A percentile compares a stretch with the other conserved stretches of the same genome.
Conservation (phyloP, 495 filamentous ascomycete genomes). For the Xylaria nigripes region DNA sequence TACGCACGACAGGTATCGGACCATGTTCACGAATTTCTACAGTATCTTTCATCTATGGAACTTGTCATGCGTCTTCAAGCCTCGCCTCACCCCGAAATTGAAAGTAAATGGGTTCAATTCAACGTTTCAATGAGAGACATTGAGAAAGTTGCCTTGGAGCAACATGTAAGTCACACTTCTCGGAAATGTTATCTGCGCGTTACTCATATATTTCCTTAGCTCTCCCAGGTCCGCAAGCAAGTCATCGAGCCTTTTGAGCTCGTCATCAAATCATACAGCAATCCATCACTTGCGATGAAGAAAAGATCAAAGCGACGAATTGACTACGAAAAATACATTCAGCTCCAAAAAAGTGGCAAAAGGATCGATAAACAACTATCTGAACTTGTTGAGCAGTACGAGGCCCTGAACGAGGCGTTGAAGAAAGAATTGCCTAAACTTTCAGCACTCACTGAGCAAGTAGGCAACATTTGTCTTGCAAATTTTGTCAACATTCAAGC, state of each 20-base stretch:
- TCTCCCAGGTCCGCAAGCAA: constrained; percentile 64
- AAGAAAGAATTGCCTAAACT: constrained; percentile 89
- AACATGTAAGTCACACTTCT: constrained; percentile 60
- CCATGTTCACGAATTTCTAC: constrained; percentile 65
- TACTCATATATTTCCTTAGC: constrained; percentile 36
- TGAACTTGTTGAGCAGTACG: constrained; percentile 77
- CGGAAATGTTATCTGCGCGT: not conserved
- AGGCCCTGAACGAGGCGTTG: constrained; percentile 80
- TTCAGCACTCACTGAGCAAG: constrained; percentile 64
- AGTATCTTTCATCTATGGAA: constrained; percentile 64
- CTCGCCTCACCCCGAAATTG: constrained; percentile 64
- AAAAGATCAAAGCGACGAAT: constrained; percentile 84
- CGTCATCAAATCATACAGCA: constrained; percentile 69
- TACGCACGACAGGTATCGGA: constrained; percentile 65
- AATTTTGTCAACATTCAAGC: constrained; percentile 76
- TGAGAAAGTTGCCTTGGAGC: constrained; percentile 63
- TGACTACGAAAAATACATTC: constrained; percentile 64
- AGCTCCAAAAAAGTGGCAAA: constrained; percentile 59
- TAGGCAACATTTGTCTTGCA: constrained; percentile 69
- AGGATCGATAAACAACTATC: constrained; percentile 73
- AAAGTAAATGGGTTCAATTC: constrained; percentile 85
- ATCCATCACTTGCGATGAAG: constrained; percentile 76
- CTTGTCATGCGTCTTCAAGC: constrained; percentile 50
- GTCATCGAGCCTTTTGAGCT: constrained; percentile 83
- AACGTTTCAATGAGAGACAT: constrained; percentile 76